Evolutionary conservation across 2,329 filamentous ascomycete genomes (phyloP), one percentile per base, ranked within the genome.

Genomic region (Colletotrichum costaricense): DNA sequence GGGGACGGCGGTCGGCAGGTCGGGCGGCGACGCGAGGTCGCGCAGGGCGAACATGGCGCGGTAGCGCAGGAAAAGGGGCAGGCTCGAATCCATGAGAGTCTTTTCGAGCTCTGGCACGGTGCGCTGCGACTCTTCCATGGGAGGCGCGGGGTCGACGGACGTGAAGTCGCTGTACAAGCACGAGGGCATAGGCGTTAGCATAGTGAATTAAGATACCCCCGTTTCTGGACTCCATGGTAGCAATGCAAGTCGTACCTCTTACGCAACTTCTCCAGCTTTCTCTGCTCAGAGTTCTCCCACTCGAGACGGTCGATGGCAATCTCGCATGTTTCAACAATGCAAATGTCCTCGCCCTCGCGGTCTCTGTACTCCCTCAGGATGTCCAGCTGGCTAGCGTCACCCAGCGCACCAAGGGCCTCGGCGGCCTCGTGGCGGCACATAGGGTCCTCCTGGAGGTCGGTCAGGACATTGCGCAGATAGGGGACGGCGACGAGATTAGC

Each of bases 381-480:
- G 2, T 91, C 90, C 80, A 99, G 82, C 79, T 94, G 95, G 4
- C 88, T 89, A 35, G 87, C 84, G 80, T 96, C 92, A 4, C 94
- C 95, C 74, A 99, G 86, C 12, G 97, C 97, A 14, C 95, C 97
- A 16, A 99, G 88, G 3, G 97, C 97, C 86, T 99, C 97, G 3
- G 96, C 97, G 19, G 97, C 96, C 86, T 99, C 97, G 79, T 99
- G 97, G 77, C 97, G 90, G 83, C 95, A 97, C 95, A 99, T 99
- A 49, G 93, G 84, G 85, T 98, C 95, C 83, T 98, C 95, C n/a
- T 90, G 81, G 75, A 91, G 85, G 82, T 98, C 90, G 76, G 93
- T 89, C 70, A 98, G 87, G 16, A 97, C 94, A 14, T 87, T 84
- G 71, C 92, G 89, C 76, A 99, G 87, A 75, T 91, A 93, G 11